Conservation (phyloP, 495 filamentous ascomycete genomes). For the Stereocaulon alpinum region DNA sequence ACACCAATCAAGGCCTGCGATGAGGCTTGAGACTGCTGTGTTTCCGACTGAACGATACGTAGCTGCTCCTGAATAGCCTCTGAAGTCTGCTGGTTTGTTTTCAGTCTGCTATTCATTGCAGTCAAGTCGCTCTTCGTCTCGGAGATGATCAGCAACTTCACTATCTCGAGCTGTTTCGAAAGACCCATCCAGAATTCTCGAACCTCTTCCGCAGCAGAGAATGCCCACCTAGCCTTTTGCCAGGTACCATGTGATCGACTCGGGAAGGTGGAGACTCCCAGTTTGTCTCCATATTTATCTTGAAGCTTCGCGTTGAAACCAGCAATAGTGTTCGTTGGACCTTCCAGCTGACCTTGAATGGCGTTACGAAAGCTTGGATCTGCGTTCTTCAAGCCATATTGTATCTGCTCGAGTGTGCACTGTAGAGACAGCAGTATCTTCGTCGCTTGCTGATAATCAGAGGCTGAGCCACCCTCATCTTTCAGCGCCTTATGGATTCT, state of each 20-base stretch:
- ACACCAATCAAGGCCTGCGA: too few species aligned
- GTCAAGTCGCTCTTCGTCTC: not conserved
- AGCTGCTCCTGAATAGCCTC: too few species aligned
- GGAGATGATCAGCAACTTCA: not conserved
- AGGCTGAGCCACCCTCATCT: not conserved
- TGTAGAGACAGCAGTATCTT: not conserved
- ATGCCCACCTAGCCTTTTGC: not conserved
- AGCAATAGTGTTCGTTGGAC: not conserved
- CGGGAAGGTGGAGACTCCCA: not conserved
- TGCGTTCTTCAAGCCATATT: not conserved
- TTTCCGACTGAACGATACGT: too few species aligned
- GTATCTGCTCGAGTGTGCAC: not conserved
- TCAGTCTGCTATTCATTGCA: not conserved
- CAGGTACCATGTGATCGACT: not conserved
- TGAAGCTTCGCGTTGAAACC: not conserved
- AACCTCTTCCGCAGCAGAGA: not conserved
- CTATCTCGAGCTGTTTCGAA: not conserved
- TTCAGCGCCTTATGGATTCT: not conserved
- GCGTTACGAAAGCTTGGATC: not conserved
- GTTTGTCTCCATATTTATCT: not conserved
- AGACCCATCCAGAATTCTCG: not conserved
- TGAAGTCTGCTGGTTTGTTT: too few species aligned
- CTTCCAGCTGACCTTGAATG: not conserved
- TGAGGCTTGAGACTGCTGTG: too few species aligned
- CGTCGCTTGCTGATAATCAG: not conserved